Evolutionary conservation across 106 monocot species (phyloP).

Genomic region (Agapanthus africanus): DNA sequence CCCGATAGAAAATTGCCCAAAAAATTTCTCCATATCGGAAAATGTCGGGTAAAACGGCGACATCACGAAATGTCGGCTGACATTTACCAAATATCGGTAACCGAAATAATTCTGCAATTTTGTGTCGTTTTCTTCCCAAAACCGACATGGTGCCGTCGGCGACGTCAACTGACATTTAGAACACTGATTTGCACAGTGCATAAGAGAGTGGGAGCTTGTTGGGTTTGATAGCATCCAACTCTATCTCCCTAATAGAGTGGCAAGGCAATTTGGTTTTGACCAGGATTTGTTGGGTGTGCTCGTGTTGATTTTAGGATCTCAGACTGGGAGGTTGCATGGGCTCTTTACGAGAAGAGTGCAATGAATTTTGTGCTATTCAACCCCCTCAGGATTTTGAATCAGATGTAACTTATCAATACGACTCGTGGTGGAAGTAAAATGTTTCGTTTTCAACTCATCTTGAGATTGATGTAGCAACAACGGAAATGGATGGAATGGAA

Average conservation of each 20-base stretch:
- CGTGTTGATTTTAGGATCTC: constrained; percentile 24
- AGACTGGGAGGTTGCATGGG: constrained; percentile 38
- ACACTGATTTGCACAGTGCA: constrained; percentile 25
- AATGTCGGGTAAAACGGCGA: too few relatives aligned
- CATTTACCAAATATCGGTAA: too few relatives aligned
- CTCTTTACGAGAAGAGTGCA: constrained; percentile 21
- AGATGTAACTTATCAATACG: constrained; percentile 26
- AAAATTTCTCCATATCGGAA: too few relatives aligned
- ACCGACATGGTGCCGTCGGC: too few relatives aligned
- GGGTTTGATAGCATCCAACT: constrained; percentile 39
- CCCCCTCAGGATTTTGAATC: constrained; percentile 43
- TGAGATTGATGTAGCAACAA: neutral
- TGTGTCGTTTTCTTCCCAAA: too few relatives aligned
- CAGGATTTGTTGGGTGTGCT: constrained; percentile 42
- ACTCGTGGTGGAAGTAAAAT: constrained; percentile 20
- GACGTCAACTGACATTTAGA: too few relatives aligned
- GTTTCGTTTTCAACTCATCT: neutral
- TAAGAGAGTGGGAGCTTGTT: constrained; percentile 17
- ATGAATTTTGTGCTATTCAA: constrained; percentile 28
- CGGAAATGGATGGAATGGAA: neutral
- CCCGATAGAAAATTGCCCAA: too few relatives aligned
- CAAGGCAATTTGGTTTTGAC: constrained; percentile 76
- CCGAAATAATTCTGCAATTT: too few relatives aligned
- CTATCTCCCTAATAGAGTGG: constrained; percentile 16
- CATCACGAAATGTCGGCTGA: too few relatives aligned